Evolutionary conservation across 495 filamentous ascomycete species (phyloP).

Genomic region (Ramalina peruviana): DNA sequence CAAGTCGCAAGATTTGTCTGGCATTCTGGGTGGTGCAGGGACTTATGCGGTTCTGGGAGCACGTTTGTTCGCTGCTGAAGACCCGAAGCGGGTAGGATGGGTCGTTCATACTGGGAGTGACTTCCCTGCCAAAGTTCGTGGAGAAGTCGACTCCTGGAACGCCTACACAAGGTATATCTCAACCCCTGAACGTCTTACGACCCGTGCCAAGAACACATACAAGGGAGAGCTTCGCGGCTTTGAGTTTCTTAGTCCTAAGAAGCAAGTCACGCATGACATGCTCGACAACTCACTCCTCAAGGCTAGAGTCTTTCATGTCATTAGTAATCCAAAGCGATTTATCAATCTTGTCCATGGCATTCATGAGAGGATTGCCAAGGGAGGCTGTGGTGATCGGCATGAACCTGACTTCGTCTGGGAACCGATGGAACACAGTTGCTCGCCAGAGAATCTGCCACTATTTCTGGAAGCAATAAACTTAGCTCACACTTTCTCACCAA

Average conservation of each 20-base stretch:
- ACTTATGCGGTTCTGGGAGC: constrained; percentile 79
- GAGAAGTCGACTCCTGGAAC: constrained; percentile 52
- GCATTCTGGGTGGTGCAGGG: constrained; percentile 77
- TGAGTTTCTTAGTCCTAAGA: constrained; percentile 75
- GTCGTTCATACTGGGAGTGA: constrained; percentile 82
- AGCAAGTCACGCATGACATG: constrained; percentile 51
- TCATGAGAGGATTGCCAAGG: constrained; percentile 20
- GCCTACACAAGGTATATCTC: constrained; percentile 57
- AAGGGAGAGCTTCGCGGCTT: constrained; percentile 50
- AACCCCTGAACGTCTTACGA: constrained; percentile 57
- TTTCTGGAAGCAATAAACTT: constrained; percentile 55
- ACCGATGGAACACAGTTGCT: constrained; percentile 80
- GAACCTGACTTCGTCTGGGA: constrained; percentile 84
- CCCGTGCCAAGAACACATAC: constrained; percentile 87
- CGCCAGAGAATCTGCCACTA: constrained; percentile 55
- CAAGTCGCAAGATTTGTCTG: constrained; percentile 30
- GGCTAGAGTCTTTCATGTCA: constrained; percentile 72
- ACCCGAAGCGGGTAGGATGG: constrained; percentile 53
- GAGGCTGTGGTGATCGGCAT: neutral
- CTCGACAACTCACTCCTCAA: constrained; percentile 45
- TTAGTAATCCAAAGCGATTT: constrained; percentile 70
- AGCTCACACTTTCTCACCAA: constrained; percentile 79
- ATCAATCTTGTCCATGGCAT: constrained; percentile 55
- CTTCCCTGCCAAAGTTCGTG: constrained; percentile 54
- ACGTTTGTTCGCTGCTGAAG: constrained; percentile 54